Evolutionary conservation across 495 filamentous ascomycete genomes (phyloP).

Genomic region (Talaromyces proteolyticus): DNA sequence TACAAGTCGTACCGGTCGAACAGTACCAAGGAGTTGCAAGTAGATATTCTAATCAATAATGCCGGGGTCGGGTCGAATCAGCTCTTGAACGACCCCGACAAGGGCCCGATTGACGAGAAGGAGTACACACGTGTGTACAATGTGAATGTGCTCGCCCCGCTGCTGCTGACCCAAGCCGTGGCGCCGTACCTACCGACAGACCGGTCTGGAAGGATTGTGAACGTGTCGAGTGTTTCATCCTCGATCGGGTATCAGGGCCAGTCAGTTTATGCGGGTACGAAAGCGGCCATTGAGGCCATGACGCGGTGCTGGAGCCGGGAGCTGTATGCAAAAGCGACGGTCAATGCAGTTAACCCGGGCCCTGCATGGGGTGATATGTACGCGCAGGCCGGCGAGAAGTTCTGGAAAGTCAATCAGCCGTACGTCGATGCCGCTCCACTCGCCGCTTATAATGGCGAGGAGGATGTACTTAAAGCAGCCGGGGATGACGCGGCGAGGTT

Average conservation of each 20-base stretch:
- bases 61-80: slow-evolving; percentile 51
- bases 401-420: slow-evolving; percentile 31
- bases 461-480: slow-evolving; percentile 20
- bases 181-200: slow-evolving; percentile 58
- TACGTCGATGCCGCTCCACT: slow-evolving; percentile 57
- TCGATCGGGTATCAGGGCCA: slow-evolving; percentile 54
- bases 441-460: slow-evolving; percentile 11
- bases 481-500: slow-evolving; percentile 48
- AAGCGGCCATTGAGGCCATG: slow-evolving; percentile 75
- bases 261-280: slow-evolving; percentile 70
- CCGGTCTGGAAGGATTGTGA: slow-evolving; percentile 65
- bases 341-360: slow-evolving; percentile 76
- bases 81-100: slow-evolving; percentile 48
- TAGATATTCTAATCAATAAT: slow-evolving; percentile 79
- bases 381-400: slow-evolving; percentile 24
- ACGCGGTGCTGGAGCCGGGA: slow-evolving; percentile 73
- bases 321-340: slow-evolving; percentile 60
- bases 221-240: slow-evolving; percentile 58
- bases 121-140: slow-evolving; percentile 61
- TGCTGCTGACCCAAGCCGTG: slow-evolving; percentile 60
- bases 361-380: slow-evolving; percentile 69
- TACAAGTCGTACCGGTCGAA: slow-evolving; percentile 1
- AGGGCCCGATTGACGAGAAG: slow-evolving; percentile 22
- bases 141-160: slow-evolving; percentile 69
- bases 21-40: slow-evolving; percentile 23